Percentiles rank a stretch among this genome's conserved stretches.
These are phyloP conservation scores for Termitomyces titanicus DNA, from an alignment of 768 basidiomycete species.

Conservation along the genomic window DNA sequence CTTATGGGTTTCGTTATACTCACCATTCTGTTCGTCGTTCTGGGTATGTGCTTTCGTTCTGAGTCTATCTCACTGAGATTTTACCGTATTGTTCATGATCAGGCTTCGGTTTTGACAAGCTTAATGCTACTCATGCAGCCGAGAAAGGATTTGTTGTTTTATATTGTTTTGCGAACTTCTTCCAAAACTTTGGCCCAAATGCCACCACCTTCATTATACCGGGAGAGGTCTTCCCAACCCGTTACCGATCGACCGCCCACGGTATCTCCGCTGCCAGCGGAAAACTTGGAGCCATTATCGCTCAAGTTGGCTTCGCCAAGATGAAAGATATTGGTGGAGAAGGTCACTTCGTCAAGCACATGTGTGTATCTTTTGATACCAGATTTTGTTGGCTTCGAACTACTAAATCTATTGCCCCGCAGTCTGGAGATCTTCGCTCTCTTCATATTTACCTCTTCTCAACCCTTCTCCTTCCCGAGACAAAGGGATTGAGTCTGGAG, in stretches of 20 bases:
- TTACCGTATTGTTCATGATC: conserved; percentile 2
- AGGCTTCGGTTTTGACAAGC: conserved; percentile 66
- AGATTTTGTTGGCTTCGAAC: no score
- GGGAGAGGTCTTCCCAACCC: conserved; percentile 83
- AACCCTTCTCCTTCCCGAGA: conserved; percentile 77
- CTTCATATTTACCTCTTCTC: conserved; percentile 85
- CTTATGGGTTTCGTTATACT: conserved; percentile 71
- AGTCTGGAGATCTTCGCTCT: conserved; percentile 77
- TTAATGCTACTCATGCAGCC: conserved; percentile 34
- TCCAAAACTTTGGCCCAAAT: conserved; percentile 86
- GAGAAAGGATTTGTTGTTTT: conserved; percentile 72
- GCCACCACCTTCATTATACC: conserved; percentile 78
- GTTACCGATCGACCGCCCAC: conserved; percentile 80
- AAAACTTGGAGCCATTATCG: conserved; percentile 79
- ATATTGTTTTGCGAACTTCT: conserved; percentile 82
- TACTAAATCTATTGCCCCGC: conserved; percentile 1
- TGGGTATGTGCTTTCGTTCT: conserved; percentile 46
- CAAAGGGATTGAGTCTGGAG: conserved; percentile 62
- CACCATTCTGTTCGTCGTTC: conserved; percentile 49
- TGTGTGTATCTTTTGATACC: conserved; percentile 47
- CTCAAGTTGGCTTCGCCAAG: conserved; percentile 71
- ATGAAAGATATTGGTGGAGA: conserved; percentile 67
- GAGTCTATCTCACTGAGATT: not conserved
- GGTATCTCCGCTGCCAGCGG: conserved; percentile 83
- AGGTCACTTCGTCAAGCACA: conserved; percentile 58